Percentiles rank a stretch among this genome's conserved stretches.
Conservation (phyloP, 2,329 filamentous ascomycete species). For the Madurella mycetomatis region DNA sequence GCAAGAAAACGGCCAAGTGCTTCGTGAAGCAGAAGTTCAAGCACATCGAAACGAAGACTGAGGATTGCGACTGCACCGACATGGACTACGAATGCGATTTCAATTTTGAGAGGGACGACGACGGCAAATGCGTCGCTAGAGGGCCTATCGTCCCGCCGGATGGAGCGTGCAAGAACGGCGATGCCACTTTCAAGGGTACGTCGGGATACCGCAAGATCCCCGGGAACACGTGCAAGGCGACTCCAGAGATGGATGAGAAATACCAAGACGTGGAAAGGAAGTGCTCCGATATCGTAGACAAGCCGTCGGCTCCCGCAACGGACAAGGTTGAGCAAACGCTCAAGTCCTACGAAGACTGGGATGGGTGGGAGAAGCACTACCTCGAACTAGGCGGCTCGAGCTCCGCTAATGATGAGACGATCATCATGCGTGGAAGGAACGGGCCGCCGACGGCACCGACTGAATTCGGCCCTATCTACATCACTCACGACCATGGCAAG, state of each 20-base stretch:
- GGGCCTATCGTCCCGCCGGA: conserved; percentile 62
- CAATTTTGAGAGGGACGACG: conserved; percentile 68
- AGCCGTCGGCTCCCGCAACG: conserved; percentile 50
- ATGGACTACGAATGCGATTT: conserved; percentile 95
- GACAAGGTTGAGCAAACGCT: conserved; percentile 62
- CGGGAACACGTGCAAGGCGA: conserved; percentile 65
- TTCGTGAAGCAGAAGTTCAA: conserved; percentile 84
- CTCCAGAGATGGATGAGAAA: conserved; percentile 56
- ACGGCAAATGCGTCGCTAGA: conserved; percentile 64
- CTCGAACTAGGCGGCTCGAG: conserved; percentile 70
- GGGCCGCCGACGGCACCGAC: conserved; percentile 36
- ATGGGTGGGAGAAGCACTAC: conserved; percentile 59
- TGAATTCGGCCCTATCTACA: conserved; percentile 53
- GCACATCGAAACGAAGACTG: conserved; percentile 64
- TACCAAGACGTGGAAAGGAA: conserved; percentile 69
- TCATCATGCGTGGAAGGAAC: conserved; percentile 51
- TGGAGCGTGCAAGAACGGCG: conserved; percentile 63
- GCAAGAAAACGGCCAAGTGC: conserved; percentile 84
- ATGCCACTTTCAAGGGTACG: conserved; percentile 73
- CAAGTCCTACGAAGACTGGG: conserved; percentile 57
- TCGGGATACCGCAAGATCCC: conserved; percentile 93
- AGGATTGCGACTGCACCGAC: conserved; percentile 75
- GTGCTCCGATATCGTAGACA: conserved; percentile 60
- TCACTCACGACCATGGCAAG: conserved; percentile 85
- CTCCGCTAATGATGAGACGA: conserved; percentile 64